Conservation (phyloP, 2,329 filamentous ascomycete genomes). For the Phyllosticta citriasiana region DNA sequence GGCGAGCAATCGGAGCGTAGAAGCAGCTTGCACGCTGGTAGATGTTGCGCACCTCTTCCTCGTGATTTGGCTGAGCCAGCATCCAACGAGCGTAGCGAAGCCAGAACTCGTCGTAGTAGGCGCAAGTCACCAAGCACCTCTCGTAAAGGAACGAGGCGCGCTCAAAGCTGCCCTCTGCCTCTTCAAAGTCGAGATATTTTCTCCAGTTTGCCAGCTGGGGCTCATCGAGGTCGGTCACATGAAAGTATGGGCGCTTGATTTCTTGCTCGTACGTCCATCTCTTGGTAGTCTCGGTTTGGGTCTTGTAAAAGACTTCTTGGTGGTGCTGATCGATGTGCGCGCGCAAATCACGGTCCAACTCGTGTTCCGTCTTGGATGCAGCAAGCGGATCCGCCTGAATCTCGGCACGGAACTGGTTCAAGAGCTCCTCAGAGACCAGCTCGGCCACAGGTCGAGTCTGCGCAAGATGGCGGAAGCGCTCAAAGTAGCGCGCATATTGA, state of each 20-base stretch:
- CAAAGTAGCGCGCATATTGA: constrained; percentile 90
- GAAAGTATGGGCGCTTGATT: constrained; percentile 93
- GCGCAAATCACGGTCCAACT: constrained; percentile 75
- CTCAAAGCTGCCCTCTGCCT: constrained; percentile 65
- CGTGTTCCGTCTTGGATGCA: constrained; percentile 54
- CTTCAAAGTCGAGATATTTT: constrained; percentile 94
- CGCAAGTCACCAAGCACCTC: constrained; percentile 82
- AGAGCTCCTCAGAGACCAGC: constrained; percentile 56
- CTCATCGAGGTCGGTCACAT: constrained; percentile 85
- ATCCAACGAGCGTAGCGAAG: constrained; percentile 96
- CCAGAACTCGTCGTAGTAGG: constrained; percentile 97
- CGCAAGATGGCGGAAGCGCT: constrained; percentile 72
- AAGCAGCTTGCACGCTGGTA: constrained; percentile 78
- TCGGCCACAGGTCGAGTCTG: constrained; percentile 63
- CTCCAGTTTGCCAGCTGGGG: constrained; percentile 81
- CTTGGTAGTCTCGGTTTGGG: constrained; percentile 80
- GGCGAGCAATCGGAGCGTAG: constrained; percentile 78
- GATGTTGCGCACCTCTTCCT: constrained; percentile 84
- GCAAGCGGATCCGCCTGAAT: constrained; percentile 52
- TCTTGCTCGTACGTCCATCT: constrained; percentile 92
- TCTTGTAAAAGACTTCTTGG: constrained; percentile 68
- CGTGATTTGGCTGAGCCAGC: constrained; percentile 66
- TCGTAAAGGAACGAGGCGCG: constrained; percentile 82
- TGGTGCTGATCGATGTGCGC: constrained; percentile 70
- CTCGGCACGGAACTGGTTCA: constrained; percentile 61